These are phyloP conservation scores for Sanghuangporus baumii DNA, from an alignment of 1,284 basidiomycete species.

Conservation along the genomic window DNA sequence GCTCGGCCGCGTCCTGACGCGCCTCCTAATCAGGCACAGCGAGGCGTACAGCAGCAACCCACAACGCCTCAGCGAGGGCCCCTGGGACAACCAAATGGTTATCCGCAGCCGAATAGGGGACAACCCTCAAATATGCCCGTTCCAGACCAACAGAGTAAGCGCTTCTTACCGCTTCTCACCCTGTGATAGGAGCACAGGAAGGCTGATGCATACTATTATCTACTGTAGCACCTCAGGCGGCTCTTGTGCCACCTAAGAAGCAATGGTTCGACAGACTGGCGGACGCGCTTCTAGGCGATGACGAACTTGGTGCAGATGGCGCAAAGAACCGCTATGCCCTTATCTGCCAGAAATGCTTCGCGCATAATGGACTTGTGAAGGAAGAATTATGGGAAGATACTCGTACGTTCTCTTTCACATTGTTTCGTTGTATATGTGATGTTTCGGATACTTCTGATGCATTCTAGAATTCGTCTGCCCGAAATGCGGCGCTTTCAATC, in stretches of 20 bases:
- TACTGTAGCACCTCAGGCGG: constrained; percentile 31
- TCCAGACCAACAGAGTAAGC: background rate
- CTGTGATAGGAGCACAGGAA: background rate
- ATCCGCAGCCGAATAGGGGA: constrained; percentile 8
- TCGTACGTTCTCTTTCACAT: constrained; percentile 51
- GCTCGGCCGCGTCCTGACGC: constrained; percentile 28
- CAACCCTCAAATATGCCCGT: background rate
- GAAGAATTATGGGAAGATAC: constrained; percentile 87
- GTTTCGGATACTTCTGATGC: background rate
- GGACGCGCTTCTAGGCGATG: constrained; percentile 82
- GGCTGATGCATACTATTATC: constrained; percentile 1
- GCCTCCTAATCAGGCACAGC: constrained; percentile 10
- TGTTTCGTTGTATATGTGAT: constrained; percentile 6
- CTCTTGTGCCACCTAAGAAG: constrained; percentile 59
- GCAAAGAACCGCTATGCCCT: constrained; percentile 78
- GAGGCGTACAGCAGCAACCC: background rate
- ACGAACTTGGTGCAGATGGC: constrained; percentile 48
- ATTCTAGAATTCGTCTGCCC: constrained; percentile 67
- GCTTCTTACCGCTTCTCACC: background rate
- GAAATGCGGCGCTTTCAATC: constrained; percentile 71
- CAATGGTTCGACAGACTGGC: constrained; percentile 88
- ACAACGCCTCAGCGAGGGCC: constrained; percentile 5
- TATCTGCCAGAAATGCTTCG: constrained; percentile 90
- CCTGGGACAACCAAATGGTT: constrained; percentile 19
- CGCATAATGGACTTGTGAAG: constrained; percentile 91